Base-by-base conservation (phyloP, 768 basidiomycete genomes). In the Chalciporus pseudorubinellus region DNA sequence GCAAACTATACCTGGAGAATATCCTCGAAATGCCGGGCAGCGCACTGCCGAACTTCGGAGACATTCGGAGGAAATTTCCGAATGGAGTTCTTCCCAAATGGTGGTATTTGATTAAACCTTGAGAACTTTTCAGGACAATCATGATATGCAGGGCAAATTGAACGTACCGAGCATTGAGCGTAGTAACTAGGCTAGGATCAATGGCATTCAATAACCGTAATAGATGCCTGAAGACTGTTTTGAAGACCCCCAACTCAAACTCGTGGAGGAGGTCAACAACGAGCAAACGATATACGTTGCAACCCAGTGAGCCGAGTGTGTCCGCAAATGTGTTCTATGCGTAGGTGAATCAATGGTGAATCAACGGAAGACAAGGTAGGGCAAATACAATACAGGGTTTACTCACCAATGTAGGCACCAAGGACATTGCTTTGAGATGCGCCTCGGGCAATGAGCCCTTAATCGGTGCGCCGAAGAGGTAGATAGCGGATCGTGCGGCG, bases 21-120 rank as follows among this genome's bases (percentile, higher is more conserved):
- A 36, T 79, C 74, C 44, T 77, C 72, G 46, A 71, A 78, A 41
- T 78, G 70, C 0, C 69, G 56, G 1, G 66, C 77, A 7, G 70
- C 69, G 3, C 70, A 48, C 26, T 72, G 65, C 34, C 68, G 69
- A 64, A 74, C 66, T 14, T 67, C 67, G 0, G 71, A 67, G 1
- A 68, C 62, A 51, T 75, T 74, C 0, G 40, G 44, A 16, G 56
- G 42, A 47, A 78, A 77, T 11, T 56, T 48, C 0, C 70, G 64
- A 8, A 79, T 78, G 0, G 69, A 68, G 6, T 53, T 42, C 4
- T 48, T 39, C 0, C 66, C 67, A 43, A 71, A 70, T 4, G 58
- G 28, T 3, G 53, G 48, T n/a, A 62, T 58, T 1, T 33, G 19
- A 6, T 31, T 42, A 26, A 61, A 67, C 1, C 63, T 65, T 16